Conservation (phyloP, 352 stramenopile genomes). For the Phytophthora pistaciae region DNA sequence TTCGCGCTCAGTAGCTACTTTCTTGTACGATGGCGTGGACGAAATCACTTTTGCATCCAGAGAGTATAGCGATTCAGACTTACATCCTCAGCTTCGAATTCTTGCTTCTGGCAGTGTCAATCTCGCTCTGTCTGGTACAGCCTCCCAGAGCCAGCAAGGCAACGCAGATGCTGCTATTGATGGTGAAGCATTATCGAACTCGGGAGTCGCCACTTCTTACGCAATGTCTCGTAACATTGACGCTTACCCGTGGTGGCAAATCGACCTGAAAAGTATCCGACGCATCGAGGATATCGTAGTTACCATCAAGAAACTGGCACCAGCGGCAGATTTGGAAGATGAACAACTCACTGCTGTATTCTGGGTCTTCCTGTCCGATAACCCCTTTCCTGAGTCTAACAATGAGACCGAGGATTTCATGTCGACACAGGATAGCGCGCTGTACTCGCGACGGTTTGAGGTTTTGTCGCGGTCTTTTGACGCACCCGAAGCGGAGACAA, state of each 20-base stretch:
- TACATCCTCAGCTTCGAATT: constrained; percentile 54
- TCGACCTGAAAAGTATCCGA: constrained; percentile 41
- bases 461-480: constrained; percentile 54
- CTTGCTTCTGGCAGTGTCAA: constrained; percentile 66
- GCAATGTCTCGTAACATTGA: constrained; percentile 56
- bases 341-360: constrained; percentile 45
- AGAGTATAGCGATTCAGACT: constrained; percentile 43
- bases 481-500: constrained; percentile 47
- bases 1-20: constrained; percentile 44
- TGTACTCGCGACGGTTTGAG: constrained; percentile 45
- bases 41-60: constrained; percentile 69
- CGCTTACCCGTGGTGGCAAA: constrained; percentile 74
- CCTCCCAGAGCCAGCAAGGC: constrained; percentile 59
- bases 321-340: constrained; percentile 34
- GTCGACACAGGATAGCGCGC: constrained; percentile 26
- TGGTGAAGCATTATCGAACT: constrained; percentile 38
- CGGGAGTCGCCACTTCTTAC: constrained; percentile 55
- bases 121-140: constrained; percentile 38
- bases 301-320: constrained; percentile 53
- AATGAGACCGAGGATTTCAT: constrained; percentile 48
- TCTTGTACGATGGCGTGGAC: constrained; percentile 61
- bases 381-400: constrained; percentile 40
- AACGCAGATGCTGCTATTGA: constrained; percentile 64
- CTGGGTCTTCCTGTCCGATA: constrained; percentile 62
- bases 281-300: constrained; percentile 65